A percentile compares a stretch with the other conserved stretches of the same genome.
Evolutionary conservation across 202 grass and related monocot genomes (phyloP).

Genomic region (Musa balbisiana): DNA sequence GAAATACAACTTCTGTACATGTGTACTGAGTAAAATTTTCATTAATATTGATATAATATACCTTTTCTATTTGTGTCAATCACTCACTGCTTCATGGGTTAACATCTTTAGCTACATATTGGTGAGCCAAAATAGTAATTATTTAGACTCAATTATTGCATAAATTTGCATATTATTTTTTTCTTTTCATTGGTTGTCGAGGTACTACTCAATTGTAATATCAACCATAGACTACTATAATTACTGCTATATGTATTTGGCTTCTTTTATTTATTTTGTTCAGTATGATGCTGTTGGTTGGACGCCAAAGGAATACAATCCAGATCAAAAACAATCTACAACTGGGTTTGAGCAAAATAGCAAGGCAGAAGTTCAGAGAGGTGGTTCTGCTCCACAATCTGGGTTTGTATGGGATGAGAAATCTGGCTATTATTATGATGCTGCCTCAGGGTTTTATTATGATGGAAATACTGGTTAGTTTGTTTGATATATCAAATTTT

Average conservation of each 20-base stretch:
- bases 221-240: not conserved
- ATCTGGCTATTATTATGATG: constrained; percentile 97
- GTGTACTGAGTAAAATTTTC: too few relatives aligned
- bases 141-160: not conserved
- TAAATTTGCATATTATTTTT: not conserved
- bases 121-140: not conserved
- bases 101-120: not conserved
- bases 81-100: not conserved
- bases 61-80: too few relatives aligned
- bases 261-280: not conserved
- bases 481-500: constrained; percentile 1
- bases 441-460: constrained; percentile 95
- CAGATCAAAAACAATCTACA: constrained; percentile 51
- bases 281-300: constrained; percentile 96
- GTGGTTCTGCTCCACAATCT: constrained; percentile 47
- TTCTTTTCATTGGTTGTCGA: not conserved
- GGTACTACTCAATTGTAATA: not conserved
- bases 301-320: constrained; percentile 91
- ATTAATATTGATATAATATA: too few relatives aligned
- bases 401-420: constrained; percentile 99
- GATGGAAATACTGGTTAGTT: constrained; percentile 95
- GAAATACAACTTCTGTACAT: too few relatives aligned
- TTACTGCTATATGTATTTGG: not conserved
- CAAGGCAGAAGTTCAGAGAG: constrained; percentile 34
- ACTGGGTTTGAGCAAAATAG: constrained; percentile 26